Conservation (phyloP, 148 eudicot species). For the Rhododendron vialii region DNA sequence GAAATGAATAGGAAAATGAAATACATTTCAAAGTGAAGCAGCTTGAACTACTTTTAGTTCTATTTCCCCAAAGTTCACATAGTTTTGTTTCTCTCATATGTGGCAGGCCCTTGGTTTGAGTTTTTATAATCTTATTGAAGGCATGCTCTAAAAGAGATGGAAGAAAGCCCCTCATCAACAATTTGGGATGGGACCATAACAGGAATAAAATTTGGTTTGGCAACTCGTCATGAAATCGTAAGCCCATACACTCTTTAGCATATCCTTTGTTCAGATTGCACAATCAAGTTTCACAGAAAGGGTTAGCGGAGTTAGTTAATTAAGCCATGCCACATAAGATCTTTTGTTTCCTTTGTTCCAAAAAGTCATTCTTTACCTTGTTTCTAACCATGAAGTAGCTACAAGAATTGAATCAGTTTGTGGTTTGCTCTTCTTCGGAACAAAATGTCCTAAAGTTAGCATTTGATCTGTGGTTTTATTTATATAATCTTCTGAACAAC, state of each 20-base stretch:
- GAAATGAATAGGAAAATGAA: no score
- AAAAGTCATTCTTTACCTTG: background rate
- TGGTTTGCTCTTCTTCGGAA: background rate
- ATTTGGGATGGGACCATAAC: constrained; percentile 47
- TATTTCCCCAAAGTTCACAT: background rate
- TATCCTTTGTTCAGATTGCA: background rate
- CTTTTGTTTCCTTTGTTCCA: background rate
- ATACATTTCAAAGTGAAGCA: background rate
- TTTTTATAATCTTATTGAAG: background rate
- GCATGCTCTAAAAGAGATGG: constrained; percentile 4
- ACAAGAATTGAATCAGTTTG: background rate
- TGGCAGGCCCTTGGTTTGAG: background rate
- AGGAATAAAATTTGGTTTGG: constrained; percentile 37
- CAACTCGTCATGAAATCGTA: constrained; percentile 18
- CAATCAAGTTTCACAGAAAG: background rate
- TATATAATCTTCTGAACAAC: background rate
- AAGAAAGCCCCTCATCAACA: constrained; percentile 13
- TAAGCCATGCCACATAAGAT: background rate
- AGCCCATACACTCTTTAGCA: background rate
- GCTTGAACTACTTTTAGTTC: background rate
- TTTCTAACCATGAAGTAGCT: constrained; percentile 7
- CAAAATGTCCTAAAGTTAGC: background rate
- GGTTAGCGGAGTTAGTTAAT: background rate
- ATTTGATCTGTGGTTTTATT: background rate
- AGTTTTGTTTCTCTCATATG: background rate